Conservation (phyloP, 768 basidiomycete species). For the Mycena haematopus region DNA sequence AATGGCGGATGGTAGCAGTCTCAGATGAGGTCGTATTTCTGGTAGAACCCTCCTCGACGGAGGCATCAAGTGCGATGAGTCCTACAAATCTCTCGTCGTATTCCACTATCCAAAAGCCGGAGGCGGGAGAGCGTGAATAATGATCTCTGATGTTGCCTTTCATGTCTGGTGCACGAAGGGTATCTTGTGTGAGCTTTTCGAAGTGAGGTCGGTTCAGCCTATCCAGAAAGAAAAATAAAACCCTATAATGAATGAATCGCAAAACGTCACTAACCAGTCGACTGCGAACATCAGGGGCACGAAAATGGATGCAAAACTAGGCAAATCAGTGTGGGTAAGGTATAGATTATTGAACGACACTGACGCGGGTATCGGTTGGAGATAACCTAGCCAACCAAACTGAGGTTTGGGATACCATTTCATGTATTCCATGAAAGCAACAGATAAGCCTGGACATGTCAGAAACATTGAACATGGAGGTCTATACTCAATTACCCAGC, state of each 20-base stretch:
- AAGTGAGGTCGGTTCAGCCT: constrained; percentile 78
- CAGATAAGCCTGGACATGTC: constrained; percentile 45
- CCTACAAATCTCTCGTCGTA: constrained; percentile 65
- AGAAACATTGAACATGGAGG: no score
- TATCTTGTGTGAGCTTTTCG: constrained; percentile 57
- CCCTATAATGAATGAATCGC: not conserved
- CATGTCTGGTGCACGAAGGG: constrained; percentile 64
- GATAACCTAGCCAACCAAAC: constrained; percentile 54
- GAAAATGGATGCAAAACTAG: constrained; percentile 59
- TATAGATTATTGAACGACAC: not conserved
- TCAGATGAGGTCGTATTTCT: constrained; percentile 41
- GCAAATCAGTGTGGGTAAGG: not conserved
- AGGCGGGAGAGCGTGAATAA: constrained; percentile 66
- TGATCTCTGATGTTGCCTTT: constrained; percentile 50
- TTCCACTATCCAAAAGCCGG: constrained; percentile 76
- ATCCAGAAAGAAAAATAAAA: not conserved
- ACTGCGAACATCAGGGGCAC: constrained; percentile 69
- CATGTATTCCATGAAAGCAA: constrained; percentile 63
- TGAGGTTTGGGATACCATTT: constrained; percentile 69
- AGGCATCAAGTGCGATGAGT: constrained; percentile 73
- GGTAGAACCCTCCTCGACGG: constrained; percentile 34
- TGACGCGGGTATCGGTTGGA: constrained; percentile 63
- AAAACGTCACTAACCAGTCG: constrained; percentile 66
- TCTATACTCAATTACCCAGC: constrained; percentile 41
- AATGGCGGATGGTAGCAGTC: constrained; percentile 74